A percentile compares a stretch with the other conserved stretches of the same genome.
Conservation (phyloP, 805 yeast genomes). For the Kodamaea laetipori region DNA sequence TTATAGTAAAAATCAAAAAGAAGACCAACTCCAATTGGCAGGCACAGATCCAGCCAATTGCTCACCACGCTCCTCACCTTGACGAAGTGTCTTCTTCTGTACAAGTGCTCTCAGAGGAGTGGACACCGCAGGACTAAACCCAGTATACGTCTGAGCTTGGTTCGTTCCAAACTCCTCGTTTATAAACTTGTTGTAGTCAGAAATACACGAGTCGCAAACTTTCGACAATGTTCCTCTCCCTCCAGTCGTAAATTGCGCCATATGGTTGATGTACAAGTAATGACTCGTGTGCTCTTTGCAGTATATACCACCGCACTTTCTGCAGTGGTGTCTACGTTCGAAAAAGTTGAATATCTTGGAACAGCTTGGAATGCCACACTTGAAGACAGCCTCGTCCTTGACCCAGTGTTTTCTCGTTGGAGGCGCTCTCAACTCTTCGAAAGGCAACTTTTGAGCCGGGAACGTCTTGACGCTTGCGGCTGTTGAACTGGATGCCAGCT, state of each 20-base stretch:
- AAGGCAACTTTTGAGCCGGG: conserved; percentile 24
- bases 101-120: background rate
- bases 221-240: conserved; percentile 67
- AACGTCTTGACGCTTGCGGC: conserved; percentile 16
- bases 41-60: conserved; percentile 54
- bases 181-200: conserved; percentile 57
- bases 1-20: conserved; percentile 54
- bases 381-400: conserved; percentile 60
- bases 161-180: conserved; percentile 42
- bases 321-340: conserved; percentile 81
- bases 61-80: conserved; percentile 41
- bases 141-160: background rate
- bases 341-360: conserved; percentile 68
- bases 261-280: conserved; percentile 53
- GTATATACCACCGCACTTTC: conserved; percentile 81
- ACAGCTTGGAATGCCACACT: conserved; percentile 63
- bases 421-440: conserved; percentile 27
- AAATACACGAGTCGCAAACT: conserved; percentile 69
- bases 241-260: conserved; percentile 67
- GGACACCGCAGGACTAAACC: background rate
- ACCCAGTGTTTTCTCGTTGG: conserved; percentile 73
- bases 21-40: conserved; percentile 81
- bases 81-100: background rate
- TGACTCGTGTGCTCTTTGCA: conserved; percentile 70
- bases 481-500: conserved; percentile 18